Percentiles rank a stretch among this genome's conserved stretches.
Evolutionary conservation across 371 early-diverging fungal species (phyloP).

Genomic region (Mortierella sp.): DNA sequence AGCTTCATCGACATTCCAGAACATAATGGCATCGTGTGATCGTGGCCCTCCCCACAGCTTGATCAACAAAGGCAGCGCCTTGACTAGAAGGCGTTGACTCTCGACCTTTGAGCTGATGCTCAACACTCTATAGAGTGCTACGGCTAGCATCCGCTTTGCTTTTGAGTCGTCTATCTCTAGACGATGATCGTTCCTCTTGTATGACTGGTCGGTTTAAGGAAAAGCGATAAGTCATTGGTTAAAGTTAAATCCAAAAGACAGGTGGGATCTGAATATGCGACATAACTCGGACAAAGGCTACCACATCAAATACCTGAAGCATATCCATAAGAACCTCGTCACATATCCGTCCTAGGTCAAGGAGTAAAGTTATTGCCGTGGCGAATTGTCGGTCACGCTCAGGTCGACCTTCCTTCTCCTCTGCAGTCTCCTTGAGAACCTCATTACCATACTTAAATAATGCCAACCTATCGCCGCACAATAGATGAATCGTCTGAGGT

Average conservation of each 20-base stretch:
- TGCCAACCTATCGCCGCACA: conserved; percentile 21
- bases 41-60: conserved; percentile 7
- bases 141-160: conserved; percentile 1
- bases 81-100: conserved; percentile 26
- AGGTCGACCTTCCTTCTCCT: not conserved
- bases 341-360: conserved; percentile 32
- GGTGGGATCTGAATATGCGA: too few species aligned
- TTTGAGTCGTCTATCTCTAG: too few species aligned
- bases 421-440: not conserved
- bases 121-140: conserved; percentile 32
- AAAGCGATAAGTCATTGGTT: too few species aligned
- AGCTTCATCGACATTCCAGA: conserved; percentile 8
- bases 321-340: conserved; percentile 28
- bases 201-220: too few species aligned
- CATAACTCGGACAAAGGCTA: too few species aligned
- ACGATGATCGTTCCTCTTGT: too few species aligned
- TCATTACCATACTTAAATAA: not conserved
- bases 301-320: conserved; percentile 10
- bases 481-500: conserved; percentile 10
- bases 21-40: not conserved
- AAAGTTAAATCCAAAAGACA: too few species aligned
- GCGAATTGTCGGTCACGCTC: too few species aligned
- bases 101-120: conserved; percentile 40
- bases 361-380: not conserved
- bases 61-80: conserved; percentile 18